Conservation (phyloP, 2,329 filamentous ascomycete species). For the Ophiosphaerella korrae region DNA sequence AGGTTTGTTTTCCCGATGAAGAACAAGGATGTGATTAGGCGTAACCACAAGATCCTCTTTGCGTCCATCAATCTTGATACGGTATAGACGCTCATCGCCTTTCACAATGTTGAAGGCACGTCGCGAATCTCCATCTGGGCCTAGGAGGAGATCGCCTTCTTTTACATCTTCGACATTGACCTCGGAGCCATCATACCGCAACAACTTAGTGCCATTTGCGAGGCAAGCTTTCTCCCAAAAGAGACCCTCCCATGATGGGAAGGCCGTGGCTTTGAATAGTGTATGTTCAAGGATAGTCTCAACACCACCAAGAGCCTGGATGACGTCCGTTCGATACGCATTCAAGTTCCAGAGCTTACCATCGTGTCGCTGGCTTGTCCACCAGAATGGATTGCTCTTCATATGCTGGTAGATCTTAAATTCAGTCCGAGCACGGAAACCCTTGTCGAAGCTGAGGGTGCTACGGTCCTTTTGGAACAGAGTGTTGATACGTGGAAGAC, state of each 20-base stretch:
- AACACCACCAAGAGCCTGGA: slow-evolving; percentile 93
- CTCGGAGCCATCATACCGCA: slow-evolving; percentile 18
- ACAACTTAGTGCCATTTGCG: not conserved
- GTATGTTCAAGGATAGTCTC: slow-evolving; percentile 98
- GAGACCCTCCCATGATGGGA: slow-evolving; percentile 94
- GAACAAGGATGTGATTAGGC: slow-evolving; percentile 56
- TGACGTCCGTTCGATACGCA: slow-evolving; percentile 93
- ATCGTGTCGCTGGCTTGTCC: slow-evolving; percentile 96
- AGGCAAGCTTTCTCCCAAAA: slow-evolving; percentile 77
- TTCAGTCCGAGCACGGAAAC: slow-evolving; percentile 91
- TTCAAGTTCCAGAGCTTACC: slow-evolving; percentile 98
- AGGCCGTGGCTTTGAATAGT: slow-evolving; percentile 94
- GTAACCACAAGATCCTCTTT: slow-evolving; percentile 58
- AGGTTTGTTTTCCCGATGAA: slow-evolving; percentile 42
- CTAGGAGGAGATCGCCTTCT: slow-evolving; percentile 57
- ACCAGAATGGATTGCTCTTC: slow-evolving; percentile 99
- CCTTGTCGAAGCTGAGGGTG: slow-evolving; percentile 97
- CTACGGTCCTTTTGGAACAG: slow-evolving; percentile 98
- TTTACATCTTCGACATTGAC: slow-evolving; percentile 56
- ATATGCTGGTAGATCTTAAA: slow-evolving; percentile 99
- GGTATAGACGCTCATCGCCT: slow-evolving; percentile 56
- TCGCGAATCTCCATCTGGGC: slow-evolving; percentile 55
- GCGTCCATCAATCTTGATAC: slow-evolving; percentile 49
- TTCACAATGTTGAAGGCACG: slow-evolving; percentile 54
- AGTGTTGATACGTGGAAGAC: slow-evolving; percentile 96